A percentile compares a stretch with the other conserved stretches of the same genome.
Conservation (phyloP, 345 rosid genomes). For the Eucalyptus victrix region DNA sequence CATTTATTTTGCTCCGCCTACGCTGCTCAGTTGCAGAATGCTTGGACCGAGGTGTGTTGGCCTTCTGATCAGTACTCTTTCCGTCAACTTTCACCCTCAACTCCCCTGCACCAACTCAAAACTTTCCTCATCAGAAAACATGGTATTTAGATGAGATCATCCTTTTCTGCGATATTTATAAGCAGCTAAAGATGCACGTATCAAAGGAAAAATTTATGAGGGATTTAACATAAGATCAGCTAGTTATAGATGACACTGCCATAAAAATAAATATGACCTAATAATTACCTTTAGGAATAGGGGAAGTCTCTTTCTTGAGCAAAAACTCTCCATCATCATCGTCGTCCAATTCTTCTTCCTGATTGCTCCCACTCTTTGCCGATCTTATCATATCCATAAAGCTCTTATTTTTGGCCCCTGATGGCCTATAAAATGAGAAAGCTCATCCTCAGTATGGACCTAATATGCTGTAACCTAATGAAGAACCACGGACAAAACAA, state of each 20-base stretch:
- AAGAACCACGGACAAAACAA: background rate
- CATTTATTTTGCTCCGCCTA: conserved; percentile 94
- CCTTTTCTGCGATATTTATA: background rate
- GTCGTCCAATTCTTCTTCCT: conserved; percentile 58
- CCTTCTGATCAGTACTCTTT: conserved; percentile 66
- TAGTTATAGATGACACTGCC: background rate
- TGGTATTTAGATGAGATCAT: background rate
- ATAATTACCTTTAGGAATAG: conserved; percentile 37
- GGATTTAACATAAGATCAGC: background rate
- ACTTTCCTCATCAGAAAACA: background rate
- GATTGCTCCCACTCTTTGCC: conserved; percentile 40
- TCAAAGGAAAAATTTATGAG: background rate
- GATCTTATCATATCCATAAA: conserved; percentile 89
- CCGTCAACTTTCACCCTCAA: conserved; percentile 56
- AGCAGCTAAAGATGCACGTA: background rate
- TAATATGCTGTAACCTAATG: background rate
- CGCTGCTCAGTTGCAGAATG: conserved; percentile 99
- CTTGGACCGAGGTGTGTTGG: conserved; percentile 85
- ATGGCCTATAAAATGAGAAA: conserved; percentile 27
- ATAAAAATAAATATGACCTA: background rate
- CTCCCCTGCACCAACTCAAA: conserved; percentile 22
- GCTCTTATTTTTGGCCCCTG: conserved; percentile 56
- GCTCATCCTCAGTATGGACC: background rate
- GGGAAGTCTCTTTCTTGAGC: conserved; percentile 64
- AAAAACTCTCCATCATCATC: conserved; percentile 64